Conservation (phyloP, 2,329 filamentous ascomycete genomes). For the Chaetomium globosum region DNA sequence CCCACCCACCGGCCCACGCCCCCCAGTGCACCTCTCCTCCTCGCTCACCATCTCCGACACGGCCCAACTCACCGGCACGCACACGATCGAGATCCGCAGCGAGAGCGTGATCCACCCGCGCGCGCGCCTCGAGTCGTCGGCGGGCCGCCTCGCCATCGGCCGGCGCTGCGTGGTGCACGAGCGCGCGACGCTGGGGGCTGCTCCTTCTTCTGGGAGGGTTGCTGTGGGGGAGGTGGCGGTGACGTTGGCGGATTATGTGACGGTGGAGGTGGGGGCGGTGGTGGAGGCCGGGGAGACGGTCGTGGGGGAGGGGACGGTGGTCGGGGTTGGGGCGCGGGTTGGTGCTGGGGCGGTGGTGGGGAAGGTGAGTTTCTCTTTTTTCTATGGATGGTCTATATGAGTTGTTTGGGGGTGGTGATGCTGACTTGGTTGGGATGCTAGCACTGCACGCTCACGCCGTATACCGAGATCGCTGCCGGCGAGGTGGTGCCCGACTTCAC, state of each 20-base stretch:
- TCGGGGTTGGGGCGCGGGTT: conserved; percentile 63
- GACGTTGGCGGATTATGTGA: conserved; percentile 61
- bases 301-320: conserved; percentile 61
- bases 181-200: conserved; percentile 58
- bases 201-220: conserved; percentile 27
- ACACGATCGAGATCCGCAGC: conserved; percentile 76
- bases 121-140: conserved; percentile 73
- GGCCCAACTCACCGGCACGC: conserved; percentile 66
- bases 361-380: conserved; percentile 53
- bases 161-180: conserved; percentile 83
- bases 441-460: conserved; percentile 71
- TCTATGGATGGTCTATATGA: background rate
- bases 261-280: conserved; percentile 61
- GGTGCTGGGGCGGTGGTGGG: conserved; percentile 64
- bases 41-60: conserved; percentile 64
- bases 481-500: conserved; percentile 66
- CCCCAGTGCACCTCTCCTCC: conserved; percentile 64
- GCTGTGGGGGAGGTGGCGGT: conserved; percentile 51
- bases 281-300: conserved; percentile 66
- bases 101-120: conserved; percentile 87
- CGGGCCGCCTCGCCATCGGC: conserved; percentile 78
- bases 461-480: conserved; percentile 60
- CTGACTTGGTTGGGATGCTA: conserved; percentile 39
- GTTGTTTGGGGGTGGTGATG: background rate
- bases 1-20: conserved; percentile 56